Base-by-base conservation (phyloP, 208 protist species). In the Leishmania gerbilli region DNA sequence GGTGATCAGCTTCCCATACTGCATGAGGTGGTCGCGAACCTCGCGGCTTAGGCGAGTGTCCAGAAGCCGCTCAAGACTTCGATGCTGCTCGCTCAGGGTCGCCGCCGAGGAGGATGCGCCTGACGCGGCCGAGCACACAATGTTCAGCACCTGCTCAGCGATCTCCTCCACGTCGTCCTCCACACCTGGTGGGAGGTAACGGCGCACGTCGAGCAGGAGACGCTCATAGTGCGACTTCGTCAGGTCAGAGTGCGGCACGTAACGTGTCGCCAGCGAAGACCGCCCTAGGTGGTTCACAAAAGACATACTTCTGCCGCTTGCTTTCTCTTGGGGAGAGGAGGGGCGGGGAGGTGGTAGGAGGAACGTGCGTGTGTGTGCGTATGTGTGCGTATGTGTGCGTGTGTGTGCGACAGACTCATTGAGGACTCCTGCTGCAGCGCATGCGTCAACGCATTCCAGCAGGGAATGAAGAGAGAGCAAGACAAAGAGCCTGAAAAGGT, bases 221-320 rank as follows among this genome's bases (percentile, higher is more conserved):
- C 88, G 83, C 83, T 98, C 95, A 80, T 98, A 98, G 82, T 96
- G 81, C 37, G 79, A 80, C 68, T 85, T 89, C 5, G 95, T 98
- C 37, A 82, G 79, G 58, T 94, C 91, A 0, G 87, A 89, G 82
- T 96, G 95, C 11, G 95, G 95, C 45, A 92, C 87, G 74, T 98
- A 98, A 47, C 79, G 88, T 19, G 88, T 79, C 27, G 87, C 76
- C 34, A 76, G 27, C 77, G 84, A 45, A 27, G 71, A 51, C 17
- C 45, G 71, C 60, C 78, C 82, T 71, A 75, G 71, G 37, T 37
- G 74, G 24, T 51, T 51, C 37, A 24, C 21, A 37, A 86, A 86
- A 21, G 80, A 71, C 84, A 90, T 85, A n/a, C 17, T 17, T 76
- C 19, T 17, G 17, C 15, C 1, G 53, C 49, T 49, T n/a, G 31